Percentiles rank a stretch among this genome's conserved stretches.
phyloP scores from a whole-genome alignment of 2,329 filamentous ascomycete genomes.

The Didymosphaeria variabile region DNA sequence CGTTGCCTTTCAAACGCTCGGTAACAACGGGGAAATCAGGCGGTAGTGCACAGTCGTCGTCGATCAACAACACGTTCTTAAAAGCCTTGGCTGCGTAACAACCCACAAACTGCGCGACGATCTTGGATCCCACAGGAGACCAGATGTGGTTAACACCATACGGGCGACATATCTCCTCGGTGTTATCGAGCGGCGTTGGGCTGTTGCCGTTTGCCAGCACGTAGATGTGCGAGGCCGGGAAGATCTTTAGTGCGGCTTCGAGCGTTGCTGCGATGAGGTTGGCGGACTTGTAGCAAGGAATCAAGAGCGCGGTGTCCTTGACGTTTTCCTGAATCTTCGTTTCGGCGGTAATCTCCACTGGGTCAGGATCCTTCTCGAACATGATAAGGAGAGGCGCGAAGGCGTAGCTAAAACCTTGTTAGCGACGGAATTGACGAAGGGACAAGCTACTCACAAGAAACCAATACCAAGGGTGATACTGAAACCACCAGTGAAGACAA shows the following conservation, averaged over 20 bases:
- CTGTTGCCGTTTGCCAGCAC: conserved; percentile 61
- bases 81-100: conserved; percentile 57
- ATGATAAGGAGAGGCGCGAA: conserved; percentile 43
- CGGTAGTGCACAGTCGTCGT: conserved; percentile 60
- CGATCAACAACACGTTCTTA: conserved; percentile 59
- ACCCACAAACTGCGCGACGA: conserved; percentile 61
- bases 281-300: conserved; percentile 61
- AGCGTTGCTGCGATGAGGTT: conserved; percentile 54
- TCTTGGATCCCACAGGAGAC: conserved; percentile 60
- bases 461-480: conserved; percentile 53
- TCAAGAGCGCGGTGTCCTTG: conserved; percentile 54
- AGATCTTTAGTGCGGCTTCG: conserved; percentile 57
- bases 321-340: conserved; percentile 37
- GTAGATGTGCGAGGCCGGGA: conserved; percentile 57
- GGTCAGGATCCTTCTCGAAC: conserved; percentile 45
- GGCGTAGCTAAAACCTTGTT: conserved; percentile 27
- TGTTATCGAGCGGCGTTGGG: conserved; percentile 57
- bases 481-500: conserved; percentile 53
- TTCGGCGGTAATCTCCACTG: conserved; percentile 28
- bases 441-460: conserved; percentile 40
- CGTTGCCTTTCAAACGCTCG: conserved; percentile 52
- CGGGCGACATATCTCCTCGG: conserved; percentile 54
- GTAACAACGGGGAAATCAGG: conserved; percentile 59
- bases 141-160: conserved; percentile 61
- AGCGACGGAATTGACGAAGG: neutral